A percentile compares a stretch with the other conserved stretches of the same genome.
These are phyloP conservation scores for Citrus maxima DNA, from an alignment of 345 rosid species.

Conservation along the genomic window DNA sequence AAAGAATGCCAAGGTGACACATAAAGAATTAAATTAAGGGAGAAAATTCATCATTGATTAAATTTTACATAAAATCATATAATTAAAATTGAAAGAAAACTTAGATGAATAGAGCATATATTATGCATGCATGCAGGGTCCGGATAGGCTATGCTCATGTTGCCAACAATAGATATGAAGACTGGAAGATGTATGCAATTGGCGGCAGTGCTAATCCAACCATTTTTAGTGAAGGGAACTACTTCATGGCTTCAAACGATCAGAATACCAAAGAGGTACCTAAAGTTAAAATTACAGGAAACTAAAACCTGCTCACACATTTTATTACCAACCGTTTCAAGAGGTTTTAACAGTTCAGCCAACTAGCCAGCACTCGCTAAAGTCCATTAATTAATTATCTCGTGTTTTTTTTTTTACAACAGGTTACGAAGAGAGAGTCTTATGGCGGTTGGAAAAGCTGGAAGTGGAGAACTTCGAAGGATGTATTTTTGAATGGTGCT, in stretches of 20 bases:
- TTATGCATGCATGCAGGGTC: constrained; percentile 42
- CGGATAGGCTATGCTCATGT: constrained; percentile 86
- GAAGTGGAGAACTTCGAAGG: constrained; percentile 86
- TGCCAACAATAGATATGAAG: constrained; percentile 85
- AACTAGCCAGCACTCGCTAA: too few species aligned
- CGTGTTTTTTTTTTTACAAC: background rate
- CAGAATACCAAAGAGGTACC: constrained; percentile 57
- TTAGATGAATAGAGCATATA: background rate
- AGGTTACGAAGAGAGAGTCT: constrained; percentile 88
- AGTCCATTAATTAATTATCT: background rate
- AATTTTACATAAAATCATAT: too few species aligned
- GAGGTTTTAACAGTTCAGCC: too few species aligned
- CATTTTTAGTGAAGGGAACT: constrained; percentile 86
- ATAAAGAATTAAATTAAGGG: too few species aligned
- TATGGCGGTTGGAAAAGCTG: constrained; percentile 52
- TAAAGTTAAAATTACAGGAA: background rate
- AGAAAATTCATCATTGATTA: too few species aligned
- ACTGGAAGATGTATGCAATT: constrained; percentile 92
- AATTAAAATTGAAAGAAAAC: background rate
- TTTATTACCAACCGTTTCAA: too few species aligned
- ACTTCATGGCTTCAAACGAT: constrained; percentile 62
- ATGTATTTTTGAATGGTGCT: constrained; percentile 75
- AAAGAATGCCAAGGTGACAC: constrained; percentile 91
- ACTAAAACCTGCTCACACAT: background rate
- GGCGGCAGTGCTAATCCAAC: constrained; percentile 95